Percentiles rank a stretch among this genome's conserved stretches.
Evolutionary conservation across 768 basidiomycete species (phyloP).

Genomic region (Hortiboletus campestris): DNA sequence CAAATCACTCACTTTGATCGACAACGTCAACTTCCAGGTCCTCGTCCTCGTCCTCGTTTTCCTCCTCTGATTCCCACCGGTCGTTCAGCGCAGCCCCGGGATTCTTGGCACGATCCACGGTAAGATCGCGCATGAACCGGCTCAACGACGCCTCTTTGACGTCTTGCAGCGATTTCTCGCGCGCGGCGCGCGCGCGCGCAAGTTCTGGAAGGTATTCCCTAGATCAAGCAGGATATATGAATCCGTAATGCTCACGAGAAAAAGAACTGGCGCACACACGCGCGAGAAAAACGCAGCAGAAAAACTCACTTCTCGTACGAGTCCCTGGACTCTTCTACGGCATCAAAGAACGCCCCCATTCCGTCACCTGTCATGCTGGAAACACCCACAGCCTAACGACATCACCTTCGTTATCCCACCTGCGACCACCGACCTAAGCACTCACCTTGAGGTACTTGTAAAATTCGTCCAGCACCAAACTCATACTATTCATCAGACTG

Average conservation of each 20-base stretch:
- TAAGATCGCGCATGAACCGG: constrained; percentile 76
- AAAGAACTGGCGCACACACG: not conserved
- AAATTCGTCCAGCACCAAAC: constrained; percentile 95
- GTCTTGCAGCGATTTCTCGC: constrained; percentile 62
- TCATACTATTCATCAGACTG: constrained; percentile 99
- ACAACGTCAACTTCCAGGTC: constrained; percentile 55
- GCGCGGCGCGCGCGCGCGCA: constrained; percentile 59
- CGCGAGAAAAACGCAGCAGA: not conserved
- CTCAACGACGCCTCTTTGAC: constrained; percentile 75
- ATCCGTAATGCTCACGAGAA: not conserved
- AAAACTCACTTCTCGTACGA: constrained; percentile 82
- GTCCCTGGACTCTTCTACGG: constrained; percentile 80
- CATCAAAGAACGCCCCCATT: constrained; percentile 86
- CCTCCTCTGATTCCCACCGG: constrained; percentile 60
- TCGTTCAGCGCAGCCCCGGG: constrained; percentile 56
- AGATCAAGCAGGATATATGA: constrained; percentile 7
- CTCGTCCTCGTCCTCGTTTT: constrained; percentile 50
- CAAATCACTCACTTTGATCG: constrained; percentile 59
- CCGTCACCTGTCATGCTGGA: constrained; percentile 96
- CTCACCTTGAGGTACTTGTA: constrained; percentile 91
- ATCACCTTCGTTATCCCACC: not conserved
- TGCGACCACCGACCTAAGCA: not conserved
- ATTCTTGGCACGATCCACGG: constrained; percentile 66
- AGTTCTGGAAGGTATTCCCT: constrained; percentile 95
- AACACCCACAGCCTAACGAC: constrained; percentile 82